A percentile compares a stretch with the other conserved stretches of the same genome.
Conservation (phyloP, 768 basidiomycete species). For the Daedalea quercina region DNA sequence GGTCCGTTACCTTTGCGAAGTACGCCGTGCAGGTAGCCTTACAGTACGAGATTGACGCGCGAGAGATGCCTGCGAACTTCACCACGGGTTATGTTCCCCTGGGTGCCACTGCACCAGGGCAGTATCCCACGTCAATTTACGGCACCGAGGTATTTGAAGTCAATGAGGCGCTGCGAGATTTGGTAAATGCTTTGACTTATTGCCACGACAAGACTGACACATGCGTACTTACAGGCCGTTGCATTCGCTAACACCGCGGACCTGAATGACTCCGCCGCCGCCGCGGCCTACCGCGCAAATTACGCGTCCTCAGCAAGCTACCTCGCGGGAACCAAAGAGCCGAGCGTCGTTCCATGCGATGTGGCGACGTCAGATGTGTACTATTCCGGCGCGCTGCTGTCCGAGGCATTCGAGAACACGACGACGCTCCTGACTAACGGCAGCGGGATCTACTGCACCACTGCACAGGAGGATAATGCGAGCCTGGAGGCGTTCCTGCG, state of each 20-base stretch:
- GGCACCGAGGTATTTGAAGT: slow-evolving; percentile 41
- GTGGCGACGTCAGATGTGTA: slow-evolving; percentile 31
- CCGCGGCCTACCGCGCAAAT: slow-evolving; percentile 24
- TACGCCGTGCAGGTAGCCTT: slow-evolving; percentile 33
- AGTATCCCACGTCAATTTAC: slow-evolving; percentile 24
- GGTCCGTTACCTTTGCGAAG: slow-evolving; percentile 29
- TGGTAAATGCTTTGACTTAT: background rate
- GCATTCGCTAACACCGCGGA: slow-evolving; percentile 22
- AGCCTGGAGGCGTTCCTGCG: slow-evolving; percentile 31
- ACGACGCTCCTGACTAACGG: slow-evolving; percentile 29
- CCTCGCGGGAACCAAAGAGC: slow-evolving; percentile 25
- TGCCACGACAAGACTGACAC: background rate
- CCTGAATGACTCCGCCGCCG: slow-evolving; percentile 27
- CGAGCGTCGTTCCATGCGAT: slow-evolving; percentile 28
- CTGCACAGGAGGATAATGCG: slow-evolving; percentile 37
- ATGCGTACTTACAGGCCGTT: slow-evolving; percentile 11
- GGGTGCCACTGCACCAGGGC: slow-evolving; percentile 22
- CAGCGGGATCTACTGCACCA: slow-evolving; percentile 25
- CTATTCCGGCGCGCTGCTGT: slow-evolving; percentile 30
- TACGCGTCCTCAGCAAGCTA: slow-evolving; percentile 21
- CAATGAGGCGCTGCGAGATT: slow-evolving; percentile 32
- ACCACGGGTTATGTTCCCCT: slow-evolving; percentile 31
- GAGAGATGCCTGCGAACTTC: slow-evolving; percentile 32
- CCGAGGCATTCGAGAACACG: slow-evolving; percentile 30
- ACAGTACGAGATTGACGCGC: slow-evolving; percentile 35